Evolutionary conservation across 805 yeast genomes (phyloP).

Genomic region (Hanseniaspora valbyensis): DNA sequence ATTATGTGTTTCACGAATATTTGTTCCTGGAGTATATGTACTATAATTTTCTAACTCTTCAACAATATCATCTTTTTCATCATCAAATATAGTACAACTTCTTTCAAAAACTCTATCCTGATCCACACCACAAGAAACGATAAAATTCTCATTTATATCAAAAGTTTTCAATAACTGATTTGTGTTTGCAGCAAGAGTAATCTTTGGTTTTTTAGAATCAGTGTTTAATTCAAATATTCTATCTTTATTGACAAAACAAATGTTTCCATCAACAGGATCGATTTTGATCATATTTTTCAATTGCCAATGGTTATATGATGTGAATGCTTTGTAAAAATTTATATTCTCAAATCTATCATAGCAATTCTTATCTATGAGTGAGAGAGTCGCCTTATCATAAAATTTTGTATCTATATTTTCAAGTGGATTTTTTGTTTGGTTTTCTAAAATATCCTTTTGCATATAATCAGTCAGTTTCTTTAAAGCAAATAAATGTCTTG

Average conservation of each 20-base stretch:
- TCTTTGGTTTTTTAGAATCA: background rate
- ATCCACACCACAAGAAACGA: constrained; percentile 9
- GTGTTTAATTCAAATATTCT: constrained; percentile 2
- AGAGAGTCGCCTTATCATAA: background rate
- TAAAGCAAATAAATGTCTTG: background rate
- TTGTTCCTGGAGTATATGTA: background rate
- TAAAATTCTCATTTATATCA: constrained; percentile 1
- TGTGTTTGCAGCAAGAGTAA: background rate
- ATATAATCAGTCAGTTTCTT: background rate
- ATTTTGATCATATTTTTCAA: constrained; percentile 3
- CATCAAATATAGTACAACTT: background rate
- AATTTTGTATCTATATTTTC: background rate
- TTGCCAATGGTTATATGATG: constrained; percentile 12
- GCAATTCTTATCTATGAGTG: background rate
- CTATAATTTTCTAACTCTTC: background rate
- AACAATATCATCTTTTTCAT: background rate
- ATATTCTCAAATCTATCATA: background rate
- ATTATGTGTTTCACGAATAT: background rate
- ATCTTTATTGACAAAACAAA: background rate
- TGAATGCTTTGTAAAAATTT: background rate
- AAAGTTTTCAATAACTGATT: constrained; percentile 1
- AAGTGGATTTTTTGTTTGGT: background rate
- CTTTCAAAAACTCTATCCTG: background rate
- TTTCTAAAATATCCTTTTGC: background rate
- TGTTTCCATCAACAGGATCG: background rate